Conservation (phyloP, 106 monocot species). For the Apostasia ramifera region DNA sequence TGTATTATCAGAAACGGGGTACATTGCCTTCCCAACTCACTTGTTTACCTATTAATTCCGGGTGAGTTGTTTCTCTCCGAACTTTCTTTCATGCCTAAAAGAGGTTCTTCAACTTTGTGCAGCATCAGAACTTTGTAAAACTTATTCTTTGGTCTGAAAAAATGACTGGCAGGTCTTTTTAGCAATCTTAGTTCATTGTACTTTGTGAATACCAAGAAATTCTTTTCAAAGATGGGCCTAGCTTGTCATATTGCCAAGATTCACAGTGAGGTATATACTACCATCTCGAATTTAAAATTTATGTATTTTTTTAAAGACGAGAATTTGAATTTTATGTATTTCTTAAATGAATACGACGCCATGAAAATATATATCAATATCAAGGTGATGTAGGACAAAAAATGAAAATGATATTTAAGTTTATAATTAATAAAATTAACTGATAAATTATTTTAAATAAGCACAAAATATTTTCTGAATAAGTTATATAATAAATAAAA, state of each 20-base stretch:
- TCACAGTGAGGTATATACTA: conserved; percentile 46
- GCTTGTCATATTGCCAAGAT: conserved; percentile 66
- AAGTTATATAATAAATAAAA: too few species aligned
- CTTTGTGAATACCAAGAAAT: conserved; percentile 49
- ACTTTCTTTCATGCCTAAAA: neutral
- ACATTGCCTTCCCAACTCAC: conserved; percentile 52
- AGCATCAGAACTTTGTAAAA: neutral
- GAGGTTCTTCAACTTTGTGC: too few species aligned
- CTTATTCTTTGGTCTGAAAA: neutral
- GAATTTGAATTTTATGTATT: too few species aligned
- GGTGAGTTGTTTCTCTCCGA: conserved; percentile 33
- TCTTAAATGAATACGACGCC: too few species aligned
- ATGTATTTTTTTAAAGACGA: neutral
- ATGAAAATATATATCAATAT: too few species aligned
- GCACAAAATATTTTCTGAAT: too few species aligned
- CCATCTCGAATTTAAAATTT: neutral
- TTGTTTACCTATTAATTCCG: conserved; percentile 75
- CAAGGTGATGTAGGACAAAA: too few species aligned
- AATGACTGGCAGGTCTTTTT: conserved; percentile 41
- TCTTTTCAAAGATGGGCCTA: conserved; percentile 64
- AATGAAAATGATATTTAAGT: too few species aligned
- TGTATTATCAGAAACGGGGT: conserved; percentile 42
- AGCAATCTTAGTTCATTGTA: conserved; percentile 61
- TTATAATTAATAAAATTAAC: too few species aligned
- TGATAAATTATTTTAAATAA: too few species aligned